phyloP scores from a whole-genome alignment of 2,329 filamentous ascomycete genomes.

The Fusarium xylarioides region DNA sequence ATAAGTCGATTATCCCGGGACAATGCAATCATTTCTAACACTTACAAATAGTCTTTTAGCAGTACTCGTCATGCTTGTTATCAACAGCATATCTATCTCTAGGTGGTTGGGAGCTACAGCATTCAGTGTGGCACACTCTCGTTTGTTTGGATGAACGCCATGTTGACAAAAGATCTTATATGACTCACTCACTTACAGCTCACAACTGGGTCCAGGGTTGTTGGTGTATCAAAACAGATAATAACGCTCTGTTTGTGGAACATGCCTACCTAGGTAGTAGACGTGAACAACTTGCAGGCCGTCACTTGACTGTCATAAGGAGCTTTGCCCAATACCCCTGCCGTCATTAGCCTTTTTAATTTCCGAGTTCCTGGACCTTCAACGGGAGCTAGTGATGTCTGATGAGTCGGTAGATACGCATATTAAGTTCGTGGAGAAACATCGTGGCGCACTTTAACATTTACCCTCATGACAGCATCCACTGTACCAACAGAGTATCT shows the following conservation, averaged over 20 bases:
- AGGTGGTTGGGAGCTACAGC: neutral
- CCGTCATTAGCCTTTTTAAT: neutral
- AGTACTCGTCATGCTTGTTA: neutral
- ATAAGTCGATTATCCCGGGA: neutral
- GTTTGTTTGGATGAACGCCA: neutral
- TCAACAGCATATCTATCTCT: neutral
- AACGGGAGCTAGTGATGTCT: neutral
- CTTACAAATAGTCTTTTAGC: neutral
- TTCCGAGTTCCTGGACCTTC: neutral
- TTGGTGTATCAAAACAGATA: neutral
- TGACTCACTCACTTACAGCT: neutral
- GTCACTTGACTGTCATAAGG: neutral
- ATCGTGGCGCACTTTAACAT: conserved; percentile 8
- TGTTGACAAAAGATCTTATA: neutral
- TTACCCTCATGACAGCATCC: neutral
- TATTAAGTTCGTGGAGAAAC: neutral
- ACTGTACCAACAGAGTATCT: neutral
- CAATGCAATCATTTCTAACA: neutral
- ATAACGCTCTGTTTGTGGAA: neutral
- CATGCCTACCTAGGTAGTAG: too few species aligned
- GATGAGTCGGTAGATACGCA: neutral
- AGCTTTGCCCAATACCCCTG: neutral
- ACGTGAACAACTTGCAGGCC: neutral
- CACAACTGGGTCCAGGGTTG: neutral
- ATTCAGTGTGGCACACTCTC: neutral